phyloP scores from a whole-genome alignment of 1,284 basidiomycete genomes.

The Naganishia albida region DNA sequence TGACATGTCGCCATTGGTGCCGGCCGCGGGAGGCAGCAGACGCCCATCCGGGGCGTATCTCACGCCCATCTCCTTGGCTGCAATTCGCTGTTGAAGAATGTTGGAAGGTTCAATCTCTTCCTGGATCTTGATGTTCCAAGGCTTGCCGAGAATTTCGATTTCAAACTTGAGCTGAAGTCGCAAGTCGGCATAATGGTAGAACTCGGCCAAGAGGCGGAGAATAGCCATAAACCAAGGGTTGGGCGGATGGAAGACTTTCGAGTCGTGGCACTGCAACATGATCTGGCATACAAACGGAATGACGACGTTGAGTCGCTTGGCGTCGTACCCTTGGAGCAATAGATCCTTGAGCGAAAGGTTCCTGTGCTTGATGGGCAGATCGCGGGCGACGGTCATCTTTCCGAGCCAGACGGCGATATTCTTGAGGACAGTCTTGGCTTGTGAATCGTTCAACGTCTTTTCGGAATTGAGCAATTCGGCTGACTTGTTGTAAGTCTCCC shows the following conservation, averaged over 20 bases:
- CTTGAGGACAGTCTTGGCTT: constrained; percentile 86
- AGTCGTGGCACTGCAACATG: constrained; percentile 84
- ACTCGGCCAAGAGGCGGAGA: constrained; percentile 84
- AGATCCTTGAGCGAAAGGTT: constrained; percentile 96
- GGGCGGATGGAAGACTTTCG: constrained; percentile 88
- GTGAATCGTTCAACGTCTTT: constrained; percentile 77
- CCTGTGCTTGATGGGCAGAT: constrained; percentile 88
- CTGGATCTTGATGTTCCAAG: constrained; percentile 76
- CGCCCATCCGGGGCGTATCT: constrained; percentile 35
- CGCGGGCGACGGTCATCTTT: constrained; percentile 84
- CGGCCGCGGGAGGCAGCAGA: constrained; percentile 39
- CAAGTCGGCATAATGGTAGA: constrained; percentile 95
- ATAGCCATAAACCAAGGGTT: constrained; percentile 99
- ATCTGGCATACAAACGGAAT: constrained; percentile 99
- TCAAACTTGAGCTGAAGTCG: constrained; percentile 98
- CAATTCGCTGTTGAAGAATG: constrained; percentile 66
- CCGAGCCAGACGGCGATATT: constrained; percentile 96
- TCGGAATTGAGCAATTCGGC: constrained; percentile 86
- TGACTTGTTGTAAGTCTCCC: constrained; percentile 91
- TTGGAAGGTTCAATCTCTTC: constrained; percentile 82
- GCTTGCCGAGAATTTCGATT: constrained; percentile 95
- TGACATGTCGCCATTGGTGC: constrained; percentile 35
- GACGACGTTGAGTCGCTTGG: constrained; percentile 84
- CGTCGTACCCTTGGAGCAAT: constrained; percentile 92
- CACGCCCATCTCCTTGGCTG: constrained; percentile 38